Conservation (phyloP, 1,284 basidiomycete species). For the Hemileia vastatrix region DNA sequence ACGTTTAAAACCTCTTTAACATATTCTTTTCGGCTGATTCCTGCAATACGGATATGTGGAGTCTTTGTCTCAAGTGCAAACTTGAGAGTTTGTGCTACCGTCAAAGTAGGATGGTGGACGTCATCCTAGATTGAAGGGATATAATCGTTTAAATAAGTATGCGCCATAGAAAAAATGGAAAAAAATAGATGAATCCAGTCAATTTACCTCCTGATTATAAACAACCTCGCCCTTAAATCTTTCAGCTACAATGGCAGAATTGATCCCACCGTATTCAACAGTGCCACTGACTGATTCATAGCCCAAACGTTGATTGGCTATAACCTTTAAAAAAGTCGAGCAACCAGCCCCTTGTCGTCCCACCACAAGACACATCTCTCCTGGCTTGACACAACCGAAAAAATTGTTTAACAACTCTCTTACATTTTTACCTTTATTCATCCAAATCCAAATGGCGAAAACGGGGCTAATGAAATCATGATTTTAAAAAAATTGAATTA, state of each 20-base stretch:
- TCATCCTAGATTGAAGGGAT: constrained; percentile 51
- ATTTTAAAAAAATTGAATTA: constrained; percentile 12
- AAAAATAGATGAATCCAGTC: constrained; percentile 27
- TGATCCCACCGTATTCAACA: constrained; percentile 57
- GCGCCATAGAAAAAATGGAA: constrained; percentile 31
- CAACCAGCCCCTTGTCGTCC: constrained; percentile 47
- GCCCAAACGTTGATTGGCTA: constrained; percentile 42
- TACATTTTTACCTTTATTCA: neutral
- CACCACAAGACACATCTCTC: constrained; percentile 52
- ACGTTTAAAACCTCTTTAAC: constrained; percentile 51
- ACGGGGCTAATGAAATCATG: no score
- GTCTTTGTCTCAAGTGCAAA: constrained; percentile 58
- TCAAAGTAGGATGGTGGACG: constrained; percentile 64
- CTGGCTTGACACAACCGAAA: constrained; percentile 62
- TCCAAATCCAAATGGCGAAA: neutral
- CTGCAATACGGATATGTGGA: constrained; percentile 50
- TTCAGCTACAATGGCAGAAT: neutral
- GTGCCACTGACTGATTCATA: constrained; percentile 48
- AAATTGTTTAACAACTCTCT: constrained; percentile 47
- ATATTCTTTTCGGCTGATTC: constrained; percentile 50
- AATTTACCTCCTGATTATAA: constrained; percentile 55
- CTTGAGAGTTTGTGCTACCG: constrained; percentile 57
- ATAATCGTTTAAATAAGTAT: constrained; percentile 30
- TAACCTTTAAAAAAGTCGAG: constrained; percentile 45
- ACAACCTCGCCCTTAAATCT: constrained; percentile 64